phyloP scores from a whole-genome alignment of 1,139 yeast genomes.

The Yamadazyma dushanensis region DNA sequence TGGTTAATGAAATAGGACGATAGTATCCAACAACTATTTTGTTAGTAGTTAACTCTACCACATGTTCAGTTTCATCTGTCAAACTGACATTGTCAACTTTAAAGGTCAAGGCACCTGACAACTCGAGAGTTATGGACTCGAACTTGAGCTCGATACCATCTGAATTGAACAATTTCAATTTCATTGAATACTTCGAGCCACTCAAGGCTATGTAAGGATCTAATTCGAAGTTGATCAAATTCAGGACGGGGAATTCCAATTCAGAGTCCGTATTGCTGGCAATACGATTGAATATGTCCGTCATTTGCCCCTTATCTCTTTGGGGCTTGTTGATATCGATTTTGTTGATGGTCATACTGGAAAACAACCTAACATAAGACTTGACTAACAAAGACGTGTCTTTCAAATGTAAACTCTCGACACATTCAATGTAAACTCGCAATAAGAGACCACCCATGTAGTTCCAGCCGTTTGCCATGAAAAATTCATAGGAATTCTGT shows the following conservation, averaged over 20 bases:
- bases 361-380: constrained; percentile 35
- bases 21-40: constrained; percentile 27
- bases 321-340: constrained; percentile 31
- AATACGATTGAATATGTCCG: constrained; percentile 9
- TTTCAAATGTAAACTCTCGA: constrained; percentile 45
- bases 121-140: constrained; percentile 20
- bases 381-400: constrained; percentile 24
- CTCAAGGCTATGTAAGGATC: constrained; percentile 28
- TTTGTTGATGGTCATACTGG: constrained; percentile 25
- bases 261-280: constrained; percentile 18
- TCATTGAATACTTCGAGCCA: constrained; percentile 26
- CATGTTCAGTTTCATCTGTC: constrained; percentile 10
- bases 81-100: constrained; percentile 5
- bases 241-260: constrained; percentile 29
- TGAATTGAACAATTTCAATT: constrained; percentile 23
- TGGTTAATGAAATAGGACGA: constrained; percentile 20
- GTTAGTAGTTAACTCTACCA: constrained; percentile 22
- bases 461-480: constrained; percentile 72
- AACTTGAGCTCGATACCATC: constrained; percentile 28
- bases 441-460: constrained; percentile 64
- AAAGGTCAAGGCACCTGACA: constrained; percentile 18
- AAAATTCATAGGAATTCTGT: constrained; percentile 67
- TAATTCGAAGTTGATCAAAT: constrained; percentile 29
- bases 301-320: constrained; percentile 8
- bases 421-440: constrained; percentile 67